phyloP scores from a whole-genome alignment of 371 early-diverging fungal species.

The Actinomortierella wolfii region DNA sequence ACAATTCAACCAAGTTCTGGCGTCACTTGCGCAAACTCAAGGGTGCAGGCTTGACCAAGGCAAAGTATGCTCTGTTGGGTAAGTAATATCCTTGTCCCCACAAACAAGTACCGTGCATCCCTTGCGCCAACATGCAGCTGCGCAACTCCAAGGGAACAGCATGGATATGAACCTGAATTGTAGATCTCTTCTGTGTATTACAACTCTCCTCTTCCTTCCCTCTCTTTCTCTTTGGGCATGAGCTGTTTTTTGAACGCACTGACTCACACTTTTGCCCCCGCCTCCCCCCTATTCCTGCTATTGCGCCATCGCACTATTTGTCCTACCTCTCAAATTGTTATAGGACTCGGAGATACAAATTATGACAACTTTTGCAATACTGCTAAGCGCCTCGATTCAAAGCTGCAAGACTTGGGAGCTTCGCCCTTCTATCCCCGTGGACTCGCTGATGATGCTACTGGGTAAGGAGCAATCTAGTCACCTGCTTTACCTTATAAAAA shows the following conservation, averaged over 20 bases:
- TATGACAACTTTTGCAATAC: conserved; percentile 90
- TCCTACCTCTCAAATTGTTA: background rate
- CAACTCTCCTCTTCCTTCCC: too few relatives aligned
- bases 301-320: too few relatives aligned
- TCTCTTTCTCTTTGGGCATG: too few relatives aligned
- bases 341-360: conserved; percentile 91
- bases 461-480: conserved; percentile 50
- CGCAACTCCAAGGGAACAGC: too few relatives aligned
- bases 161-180: too few relatives aligned
- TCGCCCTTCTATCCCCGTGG: conserved; percentile 73
- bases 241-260: too few relatives aligned
- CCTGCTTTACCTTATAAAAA: background rate
- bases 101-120: too few relatives aligned
- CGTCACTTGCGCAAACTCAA: conserved; percentile 73
- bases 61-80: conserved; percentile 62
- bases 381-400: conserved; percentile 76
- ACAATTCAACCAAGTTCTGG: conserved; percentile 90
- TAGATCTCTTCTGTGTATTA: too few relatives aligned
- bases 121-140: too few relatives aligned
- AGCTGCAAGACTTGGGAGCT: conserved; percentile 77
- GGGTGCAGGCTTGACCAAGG: conserved; percentile 53
- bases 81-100: background rate
- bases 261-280: too few relatives aligned
- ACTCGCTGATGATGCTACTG: conserved; percentile 90
- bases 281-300: too few relatives aligned